Base-by-base conservation (phyloP, 176 grass and related monocot species). In the Eleusine indica region DNA sequence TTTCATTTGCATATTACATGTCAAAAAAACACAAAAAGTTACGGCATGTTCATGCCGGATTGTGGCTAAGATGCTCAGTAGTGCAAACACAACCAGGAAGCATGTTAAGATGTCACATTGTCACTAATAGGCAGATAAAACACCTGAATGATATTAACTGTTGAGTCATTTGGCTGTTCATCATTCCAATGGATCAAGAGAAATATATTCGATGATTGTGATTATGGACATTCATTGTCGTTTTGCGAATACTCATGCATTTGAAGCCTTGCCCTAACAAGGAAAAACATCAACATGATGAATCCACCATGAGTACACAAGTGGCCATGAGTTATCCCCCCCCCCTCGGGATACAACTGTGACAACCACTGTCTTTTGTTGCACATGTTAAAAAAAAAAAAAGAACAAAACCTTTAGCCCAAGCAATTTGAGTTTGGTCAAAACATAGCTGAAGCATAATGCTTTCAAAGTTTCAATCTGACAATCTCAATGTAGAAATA, bases 181-280 rank as follows among this genome's bases (percentile, higher is more conserved):
- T 38, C 47, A 25, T 68, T 76, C 19, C 39, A 48, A 44, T 14
- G 7, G 39, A 81, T 28, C 1, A 22, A 11, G 29, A 52, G 18
- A 17, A 74, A 25, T 47, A 16, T 19, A 44, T 67, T 40, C 15
- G n/a, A 53, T 32, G 38, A 13, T 73, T 71, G 8, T 38, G 12
- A 16, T 1, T 73, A 66, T 56, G 9, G 60, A 67, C 52, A 67
- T 51, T 35, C 2, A 28, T n/a, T 44, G 22, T 37, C 48, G 58
- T 58, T 68, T 17, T 28, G 49, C 63, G 68, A 2, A 40, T 83
- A 62, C 19, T 9, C 4, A 13, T 52, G 3, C 42, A 30, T 13
- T 79, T 68, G n/a, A 52, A 79, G 0, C 42, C 60, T 49, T 76
- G 14, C 11, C 21, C 2, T 41, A 49, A 87, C 6, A 47, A 87